phyloP scores from a whole-genome alignment of 2,329 filamentous ascomycete genomes.

The Penicillium sclerotiorum region DNA sequence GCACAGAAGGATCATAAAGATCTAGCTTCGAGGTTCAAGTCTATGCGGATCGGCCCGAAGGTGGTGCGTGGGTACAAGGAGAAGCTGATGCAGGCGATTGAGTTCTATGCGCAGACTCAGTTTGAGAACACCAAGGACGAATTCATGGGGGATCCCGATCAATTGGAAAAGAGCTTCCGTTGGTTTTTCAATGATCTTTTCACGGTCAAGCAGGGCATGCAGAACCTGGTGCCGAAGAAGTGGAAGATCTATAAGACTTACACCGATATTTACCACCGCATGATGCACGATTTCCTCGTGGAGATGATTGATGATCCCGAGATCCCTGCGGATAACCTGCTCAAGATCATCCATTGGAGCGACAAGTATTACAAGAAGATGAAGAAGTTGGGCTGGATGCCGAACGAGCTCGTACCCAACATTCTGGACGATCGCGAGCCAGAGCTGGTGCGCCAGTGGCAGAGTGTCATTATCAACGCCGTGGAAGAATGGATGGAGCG shows the following conservation, averaged over 20 bases:
- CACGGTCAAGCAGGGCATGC: conserved; percentile 91
- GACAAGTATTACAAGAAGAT: conserved; percentile 97
- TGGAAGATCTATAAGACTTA: conserved; percentile 96
- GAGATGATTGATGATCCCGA: conserved; percentile 80
- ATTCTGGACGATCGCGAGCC: conserved; percentile 87
- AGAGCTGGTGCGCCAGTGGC: conserved; percentile 91
- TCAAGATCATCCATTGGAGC: conserved; percentile 92
- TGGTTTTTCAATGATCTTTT: conserved; percentile 99
- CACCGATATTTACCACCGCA: conserved; percentile 82
- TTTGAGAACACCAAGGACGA: conserved; percentile 71
- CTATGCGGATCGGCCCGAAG: conserved; percentile 90
- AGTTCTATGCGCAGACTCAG: conserved; percentile 70
- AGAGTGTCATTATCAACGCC: conserved; percentile 90
- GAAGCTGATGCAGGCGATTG: conserved; percentile 83
- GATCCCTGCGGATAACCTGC: conserved; percentile 80
- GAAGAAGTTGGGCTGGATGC: conserved; percentile 79
- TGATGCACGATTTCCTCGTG: conserved; percentile 94
- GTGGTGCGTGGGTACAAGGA: conserved; percentile 94
- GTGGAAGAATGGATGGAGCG: conserved; percentile 98
- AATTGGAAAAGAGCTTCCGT: conserved; percentile 82
- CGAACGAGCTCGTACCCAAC: conserved; percentile 78
- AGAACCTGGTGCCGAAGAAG: conserved; percentile 86
- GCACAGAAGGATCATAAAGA: conserved; percentile 95
- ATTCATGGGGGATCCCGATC: conserved; percentile 81
- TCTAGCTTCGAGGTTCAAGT: conserved; percentile 89